Evolutionary conservation across 108 stramenopile genomes (phyloP).

Genomic region (Fragilaria radians): DNA sequence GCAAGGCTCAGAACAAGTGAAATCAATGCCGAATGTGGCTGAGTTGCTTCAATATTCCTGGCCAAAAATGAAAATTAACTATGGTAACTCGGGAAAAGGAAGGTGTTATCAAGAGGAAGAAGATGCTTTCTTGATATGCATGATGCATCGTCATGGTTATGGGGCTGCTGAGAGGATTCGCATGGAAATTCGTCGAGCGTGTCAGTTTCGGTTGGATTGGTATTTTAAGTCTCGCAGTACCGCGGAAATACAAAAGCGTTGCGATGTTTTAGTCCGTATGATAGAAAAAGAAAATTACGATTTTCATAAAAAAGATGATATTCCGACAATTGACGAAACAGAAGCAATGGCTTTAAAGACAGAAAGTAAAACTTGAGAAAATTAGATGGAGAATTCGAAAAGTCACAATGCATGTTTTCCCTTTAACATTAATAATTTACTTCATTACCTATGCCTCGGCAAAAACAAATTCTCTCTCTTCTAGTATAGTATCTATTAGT

Average conservation of each 20-base stretch:
- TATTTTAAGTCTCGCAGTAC: slow-evolving; percentile 95
- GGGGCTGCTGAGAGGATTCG: slow-evolving; percentile 90
- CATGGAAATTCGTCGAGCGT: slow-evolving; percentile 88
- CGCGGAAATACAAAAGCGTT: slow-evolving; percentile 89
- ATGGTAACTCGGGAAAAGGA: slow-evolving; percentile 47
- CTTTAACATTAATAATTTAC: too few species aligned
- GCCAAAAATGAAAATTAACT: slow-evolving; percentile 77
- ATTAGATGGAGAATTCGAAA: too few species aligned
- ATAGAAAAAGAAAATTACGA: slow-evolving; percentile 78
- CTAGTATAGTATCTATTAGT: too few species aligned
- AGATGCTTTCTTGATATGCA: slow-evolving; percentile 91
- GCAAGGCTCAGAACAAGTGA: slow-evolving; percentile 14
- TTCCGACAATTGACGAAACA: not conserved
- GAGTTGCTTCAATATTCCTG: slow-evolving; percentile 81
- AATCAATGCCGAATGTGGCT: slow-evolving; percentile 43
- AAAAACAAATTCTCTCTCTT: too few species aligned
- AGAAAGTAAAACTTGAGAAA: too few species aligned
- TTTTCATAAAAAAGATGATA: slow-evolving; percentile 46
- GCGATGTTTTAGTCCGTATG: slow-evolving; percentile 68
- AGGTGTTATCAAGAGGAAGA: slow-evolving; percentile 89
- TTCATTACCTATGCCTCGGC: too few species aligned
- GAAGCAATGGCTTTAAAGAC: slow-evolving; percentile 7
- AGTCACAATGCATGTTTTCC: too few species aligned
- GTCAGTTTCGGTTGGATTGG: slow-evolving; percentile 98
- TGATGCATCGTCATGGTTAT: slow-evolving; percentile 96